Percentiles rank a stretch among this genome's conserved stretches.
Evolutionary conservation across 164 flowering plant genomes (phyloP).

Genomic region (Tetracentron sinense): DNA sequence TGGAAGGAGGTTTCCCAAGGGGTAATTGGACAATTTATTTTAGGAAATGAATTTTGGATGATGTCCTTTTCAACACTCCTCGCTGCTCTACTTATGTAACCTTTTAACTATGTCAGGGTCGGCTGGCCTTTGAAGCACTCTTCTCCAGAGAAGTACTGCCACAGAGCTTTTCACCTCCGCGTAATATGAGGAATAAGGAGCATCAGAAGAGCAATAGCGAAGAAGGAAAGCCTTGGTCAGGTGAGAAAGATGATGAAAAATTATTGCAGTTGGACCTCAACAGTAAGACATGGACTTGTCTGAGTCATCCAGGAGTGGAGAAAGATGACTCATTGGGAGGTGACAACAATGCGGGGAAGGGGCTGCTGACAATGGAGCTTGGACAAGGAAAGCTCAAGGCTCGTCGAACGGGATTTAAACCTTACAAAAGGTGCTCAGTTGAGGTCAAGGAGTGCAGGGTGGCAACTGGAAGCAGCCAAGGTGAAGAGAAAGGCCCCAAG

Average conservation of each 20-base stretch:
- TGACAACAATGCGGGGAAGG: slow-evolving; percentile 24
- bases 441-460: slow-evolving; percentile 63
- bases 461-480: slow-evolving; percentile 32
- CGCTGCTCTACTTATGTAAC: slow-evolving; percentile 7
- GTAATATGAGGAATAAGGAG: slow-evolving; percentile 28
- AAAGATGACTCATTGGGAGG: slow-evolving; percentile 11
- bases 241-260: slow-evolving; percentile 22
- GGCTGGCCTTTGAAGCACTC: slow-evolving; percentile 84
- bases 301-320: slow-evolving; percentile 23
- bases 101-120: slow-evolving; percentile 55
- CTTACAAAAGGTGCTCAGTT: slow-evolving; percentile 86
- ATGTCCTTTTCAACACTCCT: slow-evolving; percentile 5
- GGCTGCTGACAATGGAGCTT: slow-evolving; percentile 32
- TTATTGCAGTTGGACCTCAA: slow-evolving; percentile 38
- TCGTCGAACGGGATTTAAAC: slow-evolving; percentile 79
- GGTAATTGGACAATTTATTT: slow-evolving; percentile 34
- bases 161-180: slow-evolving; percentile 81
- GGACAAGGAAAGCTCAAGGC: slow-evolving; percentile 52
- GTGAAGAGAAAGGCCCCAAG: slow-evolving; percentile 62
- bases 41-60: neutral
- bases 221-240: slow-evolving; percentile 19
- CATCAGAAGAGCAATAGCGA: slow-evolving; percentile 15
- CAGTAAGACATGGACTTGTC: slow-evolving; percentile 26
- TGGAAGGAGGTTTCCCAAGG: slow-evolving; percentile 96
- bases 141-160: slow-evolving; percentile 76